Conservation (phyloP, 2,329 filamentous ascomycete genomes). For the Bipolaris cookei region DNA sequence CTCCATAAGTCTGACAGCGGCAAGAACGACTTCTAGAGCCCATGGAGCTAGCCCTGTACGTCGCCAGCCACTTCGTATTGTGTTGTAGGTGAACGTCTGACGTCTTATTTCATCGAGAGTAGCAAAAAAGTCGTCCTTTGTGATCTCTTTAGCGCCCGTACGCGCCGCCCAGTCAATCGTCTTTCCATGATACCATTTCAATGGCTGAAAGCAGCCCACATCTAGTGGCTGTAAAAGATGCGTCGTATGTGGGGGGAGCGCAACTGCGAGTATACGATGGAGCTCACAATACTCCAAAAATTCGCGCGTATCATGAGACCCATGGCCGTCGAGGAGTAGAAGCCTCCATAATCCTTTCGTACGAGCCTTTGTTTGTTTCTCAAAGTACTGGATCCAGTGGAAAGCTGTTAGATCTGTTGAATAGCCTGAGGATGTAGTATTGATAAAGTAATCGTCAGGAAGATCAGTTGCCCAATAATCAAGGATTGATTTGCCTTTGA, state of each 20-base stretch:
- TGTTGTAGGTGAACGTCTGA: constrained; percentile 4
- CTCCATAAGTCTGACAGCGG: neutral
- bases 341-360: constrained; percentile 40
- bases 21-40: neutral
- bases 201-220: too few relatives aligned
- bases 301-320: constrained; percentile 39
- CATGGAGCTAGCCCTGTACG: constrained; percentile 5
- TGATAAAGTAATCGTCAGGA: constrained; percentile 9
- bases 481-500: too few relatives aligned
- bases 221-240: too few relatives aligned
- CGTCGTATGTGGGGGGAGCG: too few relatives aligned
- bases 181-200: too few relatives aligned
- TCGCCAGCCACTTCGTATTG: constrained; percentile 6
- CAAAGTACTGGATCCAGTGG: too few relatives aligned
- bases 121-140: constrained; percentile 3
- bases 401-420: constrained; percentile 36
- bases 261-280: too few relatives aligned
- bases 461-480: constrained; percentile 7
- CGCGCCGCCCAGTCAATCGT: too few relatives aligned
- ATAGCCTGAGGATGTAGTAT: constrained; percentile 40
- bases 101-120: constrained; percentile 2
- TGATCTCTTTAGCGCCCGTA: too few relatives aligned
- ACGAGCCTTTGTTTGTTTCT: constrained; percentile 34
- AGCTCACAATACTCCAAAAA: constrained; percentile 10
- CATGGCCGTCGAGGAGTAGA: constrained; percentile 48